phyloP scores from a whole-genome alignment of 495 filamentous ascomycete genomes.

The Penicillium fimorum region DNA sequence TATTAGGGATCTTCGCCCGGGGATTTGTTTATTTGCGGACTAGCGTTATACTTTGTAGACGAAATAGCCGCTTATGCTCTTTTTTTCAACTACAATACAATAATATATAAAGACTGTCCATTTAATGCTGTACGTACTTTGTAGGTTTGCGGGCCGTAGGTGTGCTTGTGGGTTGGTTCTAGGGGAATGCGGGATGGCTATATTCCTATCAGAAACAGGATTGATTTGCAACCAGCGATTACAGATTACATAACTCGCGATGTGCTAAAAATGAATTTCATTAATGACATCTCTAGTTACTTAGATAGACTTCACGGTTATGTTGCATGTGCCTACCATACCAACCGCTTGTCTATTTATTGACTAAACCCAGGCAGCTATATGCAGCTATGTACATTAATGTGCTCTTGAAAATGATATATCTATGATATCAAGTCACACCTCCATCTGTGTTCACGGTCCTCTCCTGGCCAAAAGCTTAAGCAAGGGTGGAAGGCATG shows the following conservation, averaged over 20 bases:
- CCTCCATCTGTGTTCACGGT: background rate
- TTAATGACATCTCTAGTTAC: background rate
- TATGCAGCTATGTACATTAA: background rate
- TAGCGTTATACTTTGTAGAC: background rate
- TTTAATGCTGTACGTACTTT: background rate
- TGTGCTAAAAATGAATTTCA: background rate
- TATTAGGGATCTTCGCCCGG: slow-evolving; percentile 11
- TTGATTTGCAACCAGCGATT: background rate
- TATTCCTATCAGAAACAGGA: background rate
- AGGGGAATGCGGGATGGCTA: background rate
- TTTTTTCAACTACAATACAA: background rate
- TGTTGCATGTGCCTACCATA: background rate
- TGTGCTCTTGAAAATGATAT: background rate
- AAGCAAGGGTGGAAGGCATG: background rate
- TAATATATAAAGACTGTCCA: background rate
- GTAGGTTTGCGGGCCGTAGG: background rate
- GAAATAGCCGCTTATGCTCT: slow-evolving; percentile 5
- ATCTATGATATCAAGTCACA: background rate
- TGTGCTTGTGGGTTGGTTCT: background rate
- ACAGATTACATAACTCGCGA: background rate
- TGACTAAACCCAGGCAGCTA: background rate
- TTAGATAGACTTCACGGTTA: background rate
- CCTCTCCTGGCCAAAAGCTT: background rate
- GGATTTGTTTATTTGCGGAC: background rate
- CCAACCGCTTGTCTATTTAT: background rate